Evolutionary conservation across 805 yeast species (phyloP), one percentile per base, ranked within the genome.

Genomic region (Candida ovalis): DNA sequence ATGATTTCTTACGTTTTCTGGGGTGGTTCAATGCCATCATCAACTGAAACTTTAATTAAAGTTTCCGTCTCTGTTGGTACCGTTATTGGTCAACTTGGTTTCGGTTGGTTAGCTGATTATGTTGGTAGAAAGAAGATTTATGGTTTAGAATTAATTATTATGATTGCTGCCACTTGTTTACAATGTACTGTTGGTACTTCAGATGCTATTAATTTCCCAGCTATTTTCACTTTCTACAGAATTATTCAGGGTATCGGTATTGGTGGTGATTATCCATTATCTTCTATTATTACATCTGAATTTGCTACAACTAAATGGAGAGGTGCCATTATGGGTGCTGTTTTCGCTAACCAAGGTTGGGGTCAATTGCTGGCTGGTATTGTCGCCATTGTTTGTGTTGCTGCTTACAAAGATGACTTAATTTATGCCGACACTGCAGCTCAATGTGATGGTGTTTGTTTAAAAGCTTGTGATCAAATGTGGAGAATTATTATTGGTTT

Each of bases 251-350:
- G 97, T 77, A 84, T 90, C 60, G 97, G 97, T 81, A 90, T 89
- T 60, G 97, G 97, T 75, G 97, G 96, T 78, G 97, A 89, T 74
- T 89, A 89, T 69, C 96, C 97, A 58, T 77, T 90, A 62, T 88
- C 96, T 17, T 88, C 96, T n/a, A 85, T 89, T 67, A 89, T 89
- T 56, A 85, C 96, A 9, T 84, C 96, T 49, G 97, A 89, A 75
- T 89, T 89, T 63, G 79, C 96, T 24, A 88, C 96, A 50, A 89
- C 96, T 57, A 88, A 86, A 70, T 89, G 96, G 96, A 87, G 97
- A 82, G 97, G 97, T 78, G 96, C 96, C 56, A 88, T 88, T 60
- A 89, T 89, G 96, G 90, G 88, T 64, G 96, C 96, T 25, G 96
- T 89, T 48, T 91, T 91, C 70, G 92, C 97, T 49, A 90, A 90